These are phyloP conservation scores for Populus alba DNA, from an alignment of 345 rosid species.

Conservation along the genomic window DNA sequence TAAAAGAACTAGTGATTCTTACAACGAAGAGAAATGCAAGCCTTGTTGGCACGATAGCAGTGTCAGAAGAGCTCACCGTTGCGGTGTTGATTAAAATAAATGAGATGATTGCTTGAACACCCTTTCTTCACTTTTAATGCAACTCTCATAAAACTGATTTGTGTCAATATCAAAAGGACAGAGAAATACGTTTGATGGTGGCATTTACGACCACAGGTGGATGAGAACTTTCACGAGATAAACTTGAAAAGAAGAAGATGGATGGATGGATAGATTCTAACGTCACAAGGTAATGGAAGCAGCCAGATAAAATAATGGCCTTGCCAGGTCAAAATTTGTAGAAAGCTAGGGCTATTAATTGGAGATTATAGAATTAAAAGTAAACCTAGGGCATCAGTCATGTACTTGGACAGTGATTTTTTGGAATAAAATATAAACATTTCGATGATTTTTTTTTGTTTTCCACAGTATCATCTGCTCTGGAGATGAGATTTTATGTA, in stretches of 20 bases:
- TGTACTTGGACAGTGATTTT: background rate
- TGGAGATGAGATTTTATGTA: too few relatives aligned
- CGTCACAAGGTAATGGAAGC: background rate
- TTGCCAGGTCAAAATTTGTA: background rate
- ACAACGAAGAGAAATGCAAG: background rate
- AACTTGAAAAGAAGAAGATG: too few relatives aligned
- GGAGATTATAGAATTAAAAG: background rate
- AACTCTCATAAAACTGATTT: background rate
- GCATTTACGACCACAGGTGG: background rate
- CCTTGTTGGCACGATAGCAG: fast-evolving
- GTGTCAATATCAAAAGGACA: background rate
- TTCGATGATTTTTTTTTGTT: background rate
- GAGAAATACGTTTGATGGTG: background rate
- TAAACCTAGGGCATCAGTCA: background rate
- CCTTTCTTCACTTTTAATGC: background rate
- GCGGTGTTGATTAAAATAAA: background rate
- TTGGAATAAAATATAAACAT: background rate
- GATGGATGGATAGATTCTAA: background rate
- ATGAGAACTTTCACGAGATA: background rate
- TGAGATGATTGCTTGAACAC: background rate
- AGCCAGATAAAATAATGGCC: background rate
- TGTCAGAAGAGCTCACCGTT: background rate
- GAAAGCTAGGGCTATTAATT: background rate
- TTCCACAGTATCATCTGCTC: background rate
- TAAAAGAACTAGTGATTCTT: too few relatives aligned